A percentile compares a stretch with the other conserved stretches of the same genome.
phyloP scores from a whole-genome alignment of 164 flowering plant genomes.

The Kingdonia uniflora region DNA sequence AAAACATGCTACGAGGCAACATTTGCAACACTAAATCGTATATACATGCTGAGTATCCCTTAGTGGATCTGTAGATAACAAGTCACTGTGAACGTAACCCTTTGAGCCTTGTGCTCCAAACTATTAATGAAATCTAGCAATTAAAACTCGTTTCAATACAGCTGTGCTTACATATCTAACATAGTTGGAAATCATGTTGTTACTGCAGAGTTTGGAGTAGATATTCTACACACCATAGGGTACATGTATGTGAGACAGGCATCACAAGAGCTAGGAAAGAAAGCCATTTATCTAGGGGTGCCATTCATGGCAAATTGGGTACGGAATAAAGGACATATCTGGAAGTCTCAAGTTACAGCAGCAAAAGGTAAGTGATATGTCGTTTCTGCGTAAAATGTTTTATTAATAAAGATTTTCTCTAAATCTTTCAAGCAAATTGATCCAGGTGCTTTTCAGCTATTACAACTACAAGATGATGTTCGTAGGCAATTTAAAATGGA shows the following conservation, averaged over 20 bases:
- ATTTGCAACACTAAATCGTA: no score
- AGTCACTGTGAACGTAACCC: no score
- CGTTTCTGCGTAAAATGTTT: no score
- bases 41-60: no score
- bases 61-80: no score
- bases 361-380: constrained; percentile 54
- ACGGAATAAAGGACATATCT: constrained; percentile 77
- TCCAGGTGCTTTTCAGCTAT: constrained; percentile 82
- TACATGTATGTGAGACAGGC: constrained; percentile 80
- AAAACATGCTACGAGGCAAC: no score
- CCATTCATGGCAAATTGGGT: constrained; percentile 96
- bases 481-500: constrained; percentile 47
- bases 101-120: no score
- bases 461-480: constrained; percentile 77
- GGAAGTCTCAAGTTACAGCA: constrained; percentile 88
- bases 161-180: no score
- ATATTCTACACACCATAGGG: constrained; percentile 73
- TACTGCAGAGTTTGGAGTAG: constrained; percentile 66
- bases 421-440: neutral
- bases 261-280: constrained; percentile 89
- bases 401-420: no score
- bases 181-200: neutral
- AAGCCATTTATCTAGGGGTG: constrained; percentile 70
- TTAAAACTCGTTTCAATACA: no score
- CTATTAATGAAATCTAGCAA: no score